phyloP scores from a whole-genome alignment of 192 early-diverging fungal species.

The Entomortierella parvispora region DNA sequence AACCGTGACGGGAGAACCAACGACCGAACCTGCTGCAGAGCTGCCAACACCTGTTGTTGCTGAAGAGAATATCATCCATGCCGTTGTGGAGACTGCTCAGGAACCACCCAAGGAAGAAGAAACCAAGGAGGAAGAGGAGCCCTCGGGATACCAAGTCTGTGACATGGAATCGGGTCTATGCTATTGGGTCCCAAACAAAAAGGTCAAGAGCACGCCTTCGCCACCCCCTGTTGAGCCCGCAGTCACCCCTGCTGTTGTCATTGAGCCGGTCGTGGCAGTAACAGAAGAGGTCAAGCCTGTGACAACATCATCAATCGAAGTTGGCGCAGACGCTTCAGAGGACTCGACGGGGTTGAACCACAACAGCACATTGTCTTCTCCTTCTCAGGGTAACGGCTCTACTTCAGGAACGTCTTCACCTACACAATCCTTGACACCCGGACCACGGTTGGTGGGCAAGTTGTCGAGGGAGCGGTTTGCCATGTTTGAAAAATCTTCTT shows the following conservation, averaged over 20 bases:
- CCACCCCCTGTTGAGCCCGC: neutral
- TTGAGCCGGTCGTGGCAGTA: neutral
- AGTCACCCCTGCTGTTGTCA: neutral
- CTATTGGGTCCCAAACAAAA: constrained; percentile 42
- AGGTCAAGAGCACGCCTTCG: constrained; percentile 1
- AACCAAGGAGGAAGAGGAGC: constrained; percentile 13
- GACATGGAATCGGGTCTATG: constrained; percentile 36
- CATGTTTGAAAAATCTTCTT: constrained; percentile 41
- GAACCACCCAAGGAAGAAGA: neutral
- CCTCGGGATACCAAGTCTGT: constrained; percentile 34
- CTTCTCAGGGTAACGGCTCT: neutral
- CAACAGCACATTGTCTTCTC: too few relatives aligned
- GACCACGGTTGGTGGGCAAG: constrained; percentile 39
- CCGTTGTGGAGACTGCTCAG: neutral
- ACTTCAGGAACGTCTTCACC: constrained; percentile 16
- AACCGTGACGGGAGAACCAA: neutral
- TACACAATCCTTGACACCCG: constrained; percentile 16
- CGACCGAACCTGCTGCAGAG: neutral
- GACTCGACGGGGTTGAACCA: too few relatives aligned
- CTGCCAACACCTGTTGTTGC: neutral
- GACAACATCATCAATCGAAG: neutral
- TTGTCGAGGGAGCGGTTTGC: constrained; percentile 43
- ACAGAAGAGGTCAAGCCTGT: neutral
- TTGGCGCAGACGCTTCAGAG: too few relatives aligned
- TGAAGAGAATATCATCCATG: neutral